phyloP scores from a whole-genome alignment of 345 rosid genomes.

The Moricandia moricandioides region DNA sequence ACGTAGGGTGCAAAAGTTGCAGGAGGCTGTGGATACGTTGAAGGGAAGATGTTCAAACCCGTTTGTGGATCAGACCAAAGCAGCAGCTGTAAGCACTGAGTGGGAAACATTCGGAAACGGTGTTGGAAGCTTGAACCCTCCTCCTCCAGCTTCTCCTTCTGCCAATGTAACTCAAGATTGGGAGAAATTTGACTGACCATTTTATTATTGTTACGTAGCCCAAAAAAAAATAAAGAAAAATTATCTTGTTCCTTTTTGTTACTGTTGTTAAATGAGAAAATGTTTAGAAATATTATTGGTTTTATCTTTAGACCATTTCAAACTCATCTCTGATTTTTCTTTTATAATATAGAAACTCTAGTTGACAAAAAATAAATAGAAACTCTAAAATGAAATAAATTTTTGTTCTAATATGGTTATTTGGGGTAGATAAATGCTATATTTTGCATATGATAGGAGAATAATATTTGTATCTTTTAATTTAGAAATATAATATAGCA shows the following conservation, averaged over 20 bases:
- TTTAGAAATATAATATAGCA: no score
- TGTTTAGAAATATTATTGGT: not conserved
- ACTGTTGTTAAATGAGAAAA: conserved; percentile 5
- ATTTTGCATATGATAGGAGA: no score
- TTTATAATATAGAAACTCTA: no score
- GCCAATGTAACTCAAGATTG: conserved; percentile 56
- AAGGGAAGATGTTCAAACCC: conserved; percentile 69
- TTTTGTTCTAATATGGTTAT: no score
- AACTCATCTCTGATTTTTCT: no score
- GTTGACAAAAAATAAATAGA: no score
- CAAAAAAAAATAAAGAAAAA: not conserved
- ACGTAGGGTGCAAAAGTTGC: conserved; percentile 64
- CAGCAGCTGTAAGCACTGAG: conserved; percentile 54
- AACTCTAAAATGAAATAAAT: no score
- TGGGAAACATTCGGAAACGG: conserved; percentile 84
- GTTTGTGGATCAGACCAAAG: conserved; percentile 42
- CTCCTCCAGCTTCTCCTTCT: conserved; percentile 53
- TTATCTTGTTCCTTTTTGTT: not conserved
- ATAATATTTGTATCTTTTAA: no score
- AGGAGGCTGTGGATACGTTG: conserved; percentile 61
- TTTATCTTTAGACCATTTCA: not conserved
- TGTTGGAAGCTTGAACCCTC: conserved; percentile 67
- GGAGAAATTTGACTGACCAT: conserved; percentile 67
- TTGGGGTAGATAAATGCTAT: no score
- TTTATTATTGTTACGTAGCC: conserved; percentile 17